Evolutionary conservation across 352 stramenopile genomes (phyloP), one percentile per base, ranked within the genome.

Genomic region (Phytophthora citricola): DNA sequence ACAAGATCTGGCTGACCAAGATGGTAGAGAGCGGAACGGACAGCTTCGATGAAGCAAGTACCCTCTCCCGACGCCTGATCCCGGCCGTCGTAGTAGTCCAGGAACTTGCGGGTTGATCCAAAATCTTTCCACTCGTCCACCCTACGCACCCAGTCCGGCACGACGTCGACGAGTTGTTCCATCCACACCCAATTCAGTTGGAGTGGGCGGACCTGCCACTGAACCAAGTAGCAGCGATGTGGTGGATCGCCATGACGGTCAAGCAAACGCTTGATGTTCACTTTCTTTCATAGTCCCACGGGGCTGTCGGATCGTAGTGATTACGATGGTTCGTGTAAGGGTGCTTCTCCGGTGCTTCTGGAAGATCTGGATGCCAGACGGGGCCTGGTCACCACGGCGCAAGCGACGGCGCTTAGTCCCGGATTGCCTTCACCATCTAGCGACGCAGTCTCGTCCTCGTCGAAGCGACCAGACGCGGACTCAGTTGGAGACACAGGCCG

Each of bases 141-240:
- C 8, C 36, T 3, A 3, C 5, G 15, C 5, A 5, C 24, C 46
- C 34, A 58, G n/a, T 15, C 47, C 24, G 24, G 24, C 24, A 3
- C 24, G 2, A 39, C 0, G 15, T 57, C 41, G 5, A 32, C 27
- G 2, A 58, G 24, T 5, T 34, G 12, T 29, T 71, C 55, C 12
- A 24, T 11, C 54, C 55, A 66, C 0, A 61, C 63, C 49, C 49
- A 71, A 10, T 40, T 61, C 1, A 66, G 1, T 20, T 58, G 47
- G 0, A 66, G 12, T 0, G 39, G 47, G 0, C 10, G 31, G 0
- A 3, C 31, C 4, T 56, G 3, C 62, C 54, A 65, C 12, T 65
- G 11, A 0, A 46, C 48, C 4, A 70, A 22, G 24, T 50, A 70
- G n/a, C 47, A 59, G 1, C 24, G 46, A 32, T 58, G 45, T 0